Percentiles rank a stretch among this genome's conserved stretches.
phyloP scores from a whole-genome alignment of 306 rosid genomes.

The Coriaria nepalensis region DNA sequence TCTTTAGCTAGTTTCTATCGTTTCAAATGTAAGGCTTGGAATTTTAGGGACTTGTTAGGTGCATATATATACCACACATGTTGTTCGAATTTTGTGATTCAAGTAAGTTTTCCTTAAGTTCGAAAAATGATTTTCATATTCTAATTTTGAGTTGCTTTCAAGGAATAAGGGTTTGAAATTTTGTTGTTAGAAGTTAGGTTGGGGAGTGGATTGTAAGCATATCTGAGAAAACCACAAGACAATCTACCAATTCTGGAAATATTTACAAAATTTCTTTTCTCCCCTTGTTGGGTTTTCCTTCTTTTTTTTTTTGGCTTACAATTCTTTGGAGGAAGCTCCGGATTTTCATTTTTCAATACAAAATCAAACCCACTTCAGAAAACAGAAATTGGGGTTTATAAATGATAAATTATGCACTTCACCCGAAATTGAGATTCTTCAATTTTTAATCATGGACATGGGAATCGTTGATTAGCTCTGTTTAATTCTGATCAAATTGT shows the following conservation, averaged over 20 bases:
- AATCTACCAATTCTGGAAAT: neutral
- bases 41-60: constrained; percentile 32
- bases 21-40: constrained; percentile 29
- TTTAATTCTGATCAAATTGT: neutral
- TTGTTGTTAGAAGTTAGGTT: constrained; percentile 24
- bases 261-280: neutral
- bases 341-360: constrained; percentile 11
- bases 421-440: constrained; percentile 5
- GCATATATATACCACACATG: constrained; percentile 12
- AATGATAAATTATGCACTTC: constrained; percentile 5
- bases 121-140: constrained; percentile 3
- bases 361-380: constrained; percentile 9
- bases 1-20: constrained; percentile 2
- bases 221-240: constrained; percentile 20
- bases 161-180: neutral
- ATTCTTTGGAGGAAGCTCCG: constrained; percentile 9
- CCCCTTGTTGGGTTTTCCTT: neutral
- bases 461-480: too few species aligned
- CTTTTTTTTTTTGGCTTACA: neutral
- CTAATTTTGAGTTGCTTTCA: constrained; percentile 4
- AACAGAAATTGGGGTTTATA: constrained; percentile 2
- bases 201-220: constrained; percentile 55
- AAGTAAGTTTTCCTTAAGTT: constrained; percentile 16
- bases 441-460: too few species aligned
- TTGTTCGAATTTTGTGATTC: constrained; percentile 29